Evolutionary conservation across 345 rosid genomes (phyloP).

Genomic region (Nasturtium officinale): DNA sequence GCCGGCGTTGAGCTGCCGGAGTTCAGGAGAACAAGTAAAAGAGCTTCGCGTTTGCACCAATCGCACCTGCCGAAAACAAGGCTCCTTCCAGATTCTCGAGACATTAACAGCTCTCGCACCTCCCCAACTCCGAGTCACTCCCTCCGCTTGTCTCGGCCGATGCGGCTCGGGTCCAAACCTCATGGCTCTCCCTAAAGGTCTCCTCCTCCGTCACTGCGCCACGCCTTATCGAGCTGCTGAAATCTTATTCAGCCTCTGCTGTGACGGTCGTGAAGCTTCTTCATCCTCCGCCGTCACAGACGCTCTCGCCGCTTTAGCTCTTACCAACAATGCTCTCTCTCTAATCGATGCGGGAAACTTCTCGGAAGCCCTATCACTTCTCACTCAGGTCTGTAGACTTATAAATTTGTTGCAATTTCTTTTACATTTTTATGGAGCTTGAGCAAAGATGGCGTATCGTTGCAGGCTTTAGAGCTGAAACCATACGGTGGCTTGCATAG

Average conservation of each 20-base stretch:
- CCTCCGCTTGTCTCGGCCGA: slow-evolving; percentile 78
- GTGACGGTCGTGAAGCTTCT: slow-evolving; percentile 41
- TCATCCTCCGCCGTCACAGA: slow-evolving; percentile 38
- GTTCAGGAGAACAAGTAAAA: slow-evolving; percentile 39
- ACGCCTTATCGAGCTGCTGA: slow-evolving; percentile 74
- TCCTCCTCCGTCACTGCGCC: slow-evolving; percentile 64
- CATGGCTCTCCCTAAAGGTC: slow-evolving; percentile 66
- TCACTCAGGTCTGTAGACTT: slow-evolving; percentile 56
- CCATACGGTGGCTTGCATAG: slow-evolving; percentile 77
- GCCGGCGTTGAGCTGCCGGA: slow-evolving; percentile 42
- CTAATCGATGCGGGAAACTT: slow-evolving; percentile 56
- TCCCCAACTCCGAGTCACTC: slow-evolving; percentile 56
- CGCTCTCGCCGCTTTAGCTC: slow-evolving; percentile 61
- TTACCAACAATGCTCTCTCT: slow-evolving; percentile 62
- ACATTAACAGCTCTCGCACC: slow-evolving; percentile 66
- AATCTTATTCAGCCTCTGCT: slow-evolving; percentile 43
- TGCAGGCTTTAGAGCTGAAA: slow-evolving; percentile 71
- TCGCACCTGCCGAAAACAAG: slow-evolving; percentile 82
- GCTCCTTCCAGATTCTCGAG: slow-evolving; percentile 69
- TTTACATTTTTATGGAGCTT: slow-evolving; percentile 14
- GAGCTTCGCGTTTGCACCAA: slow-evolving; percentile 83
- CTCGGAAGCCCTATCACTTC: slow-evolving; percentile 56
- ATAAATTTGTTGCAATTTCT: not conserved
- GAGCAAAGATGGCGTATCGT: slow-evolving; percentile 19
- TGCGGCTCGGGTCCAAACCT: slow-evolving; percentile 93